Evolutionary conservation across 768 basidiomycete genomes (phyloP), one percentile per base, ranked within the genome.

Genomic region (Galerina sulciceps): DNA sequence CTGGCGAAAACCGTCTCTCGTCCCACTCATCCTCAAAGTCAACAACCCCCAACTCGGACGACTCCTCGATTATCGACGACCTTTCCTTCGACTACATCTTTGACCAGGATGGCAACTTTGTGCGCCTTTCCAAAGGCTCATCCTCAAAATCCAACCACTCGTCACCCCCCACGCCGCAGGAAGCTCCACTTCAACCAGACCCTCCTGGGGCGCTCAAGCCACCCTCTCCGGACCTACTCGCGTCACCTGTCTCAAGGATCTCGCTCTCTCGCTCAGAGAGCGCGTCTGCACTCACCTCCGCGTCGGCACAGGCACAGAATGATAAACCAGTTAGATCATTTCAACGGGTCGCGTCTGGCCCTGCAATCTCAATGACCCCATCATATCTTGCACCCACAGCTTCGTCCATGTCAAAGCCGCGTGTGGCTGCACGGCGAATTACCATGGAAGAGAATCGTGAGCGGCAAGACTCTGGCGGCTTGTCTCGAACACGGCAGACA

Each of bases 251-350:
- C 17, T 67, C 76, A 49, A 80, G 85, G 54, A 68, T 76, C 17
- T 83, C 88, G 0, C 78, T 91, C 26, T 83, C 88, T 4, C 86
- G 85, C 44, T 88, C 89, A 40, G 89, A 91, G 67, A 88, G 84
- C 65, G 80, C 84, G 31, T 81, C 66, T 61, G 73, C 55, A 55
- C 63, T 47, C 20, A 35, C 41, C 20, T 44, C 50, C 17, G 42
- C 59, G 20, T 22, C 71, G 61, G 65, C 73, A 58, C 62, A 68
- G 45, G 54, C 76, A 54, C 76, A 67, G 65, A 66, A 71, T 53
- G 74, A 65, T n/a, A 71, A 71, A 52, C 62, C 70, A 6, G 66
- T 75, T 10, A 81, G 90, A 49, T 83, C 84, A 6, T 87, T 92
- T 65, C 82, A 85, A 60, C 88, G 91, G 60, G 81, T 85, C 38